Conservation (phyloP, 2,329 filamentous ascomycete genomes). For the Ilyonectria mors-panacis region DNA sequence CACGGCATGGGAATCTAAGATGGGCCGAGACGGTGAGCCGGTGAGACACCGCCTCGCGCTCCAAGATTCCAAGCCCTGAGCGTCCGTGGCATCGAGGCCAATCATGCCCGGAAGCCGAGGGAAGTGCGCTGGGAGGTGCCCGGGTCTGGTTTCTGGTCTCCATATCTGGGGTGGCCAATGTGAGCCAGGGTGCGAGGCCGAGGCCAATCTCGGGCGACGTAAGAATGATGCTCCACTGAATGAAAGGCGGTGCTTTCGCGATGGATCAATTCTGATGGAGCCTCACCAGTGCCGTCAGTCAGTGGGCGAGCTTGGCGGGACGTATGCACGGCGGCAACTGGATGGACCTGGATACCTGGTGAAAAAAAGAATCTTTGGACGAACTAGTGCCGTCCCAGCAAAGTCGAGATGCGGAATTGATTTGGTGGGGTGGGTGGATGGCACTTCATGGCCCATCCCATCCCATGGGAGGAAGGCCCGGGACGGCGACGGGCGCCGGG, state of each 20-base stretch:
- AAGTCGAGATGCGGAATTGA: constrained; percentile 37
- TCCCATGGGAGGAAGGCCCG: constrained; percentile 36
- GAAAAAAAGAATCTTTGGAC: constrained; percentile 12
- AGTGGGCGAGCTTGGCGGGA: constrained; percentile 21
- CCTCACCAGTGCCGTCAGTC: constrained; percentile 21
- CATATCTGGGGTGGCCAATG: constrained; percentile 20
- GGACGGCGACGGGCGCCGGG: constrained; percentile 26
- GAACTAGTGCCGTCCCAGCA: constrained; percentile 30
- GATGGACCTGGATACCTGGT: constrained; percentile 18
- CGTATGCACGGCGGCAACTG: neutral
- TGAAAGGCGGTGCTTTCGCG: constrained; percentile 23
- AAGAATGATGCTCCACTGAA: constrained; percentile 28
- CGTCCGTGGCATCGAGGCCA: constrained; percentile 27
- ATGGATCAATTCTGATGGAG: constrained; percentile 27
- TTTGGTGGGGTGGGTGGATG: constrained; percentile 22
- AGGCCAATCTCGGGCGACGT: constrained; percentile 37
- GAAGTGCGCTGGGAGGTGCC: constrained; percentile 22
- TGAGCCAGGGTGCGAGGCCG: constrained; percentile 33
- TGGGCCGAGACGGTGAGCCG: constrained; percentile 39
- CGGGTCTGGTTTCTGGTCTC: constrained; percentile 11
- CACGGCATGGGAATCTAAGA: constrained; percentile 39
- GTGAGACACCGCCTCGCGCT: constrained; percentile 35
- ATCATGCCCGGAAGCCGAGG: constrained; percentile 33
- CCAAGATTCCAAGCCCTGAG: constrained; percentile 10
- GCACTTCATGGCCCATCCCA: neutral